Evolutionary conservation across 768 basidiomycete genomes (phyloP), one percentile per base, ranked within the genome.

Genomic region (Daedaleopsis nitida): DNA sequence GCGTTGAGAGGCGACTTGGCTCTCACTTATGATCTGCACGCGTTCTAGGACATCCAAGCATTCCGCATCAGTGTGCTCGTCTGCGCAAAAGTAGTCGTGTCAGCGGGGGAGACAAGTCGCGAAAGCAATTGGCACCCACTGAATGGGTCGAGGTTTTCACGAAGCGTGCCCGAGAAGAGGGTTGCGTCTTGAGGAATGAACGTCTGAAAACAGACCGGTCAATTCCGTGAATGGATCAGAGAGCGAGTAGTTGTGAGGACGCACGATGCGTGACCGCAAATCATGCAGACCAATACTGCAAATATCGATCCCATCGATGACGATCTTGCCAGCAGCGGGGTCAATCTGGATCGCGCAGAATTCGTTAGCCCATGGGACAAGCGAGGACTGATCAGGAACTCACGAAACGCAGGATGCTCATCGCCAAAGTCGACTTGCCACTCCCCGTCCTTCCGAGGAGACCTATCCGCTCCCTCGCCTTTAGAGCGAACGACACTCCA

Each of bases 301-400:
- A 54, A 94, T 92, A 68, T 96, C 94, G 59, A 96, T 87, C 5
- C 93, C 94, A 63, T 95, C 94, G 19, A 96, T 86, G 49, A 91
- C 34, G 53, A 97, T 94, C 23, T 80, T 81, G 0, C 95, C 95
- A 16, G 76, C 77, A 3, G 80, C 76, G 1, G 94, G 92, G 69
- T 96, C 94, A 17, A 87, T 84, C 86, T 87, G 58, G 9, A 17
- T 2, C 24, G 27, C 3, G 27, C 27, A 32, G 4, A 7, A 7
- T 32, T 32, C 27, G 27, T 32, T 7, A 32, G 7, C 27, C 4
- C 4, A 32, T 7, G 7, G 27, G 7, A 32, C 27, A 32, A 32
- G 27, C 4, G 27, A 32, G 7, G 3, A 3, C 3, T 7, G 27
- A 32, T 32, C 27, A 32, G 27, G 27, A 32, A 7, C 86, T 55